Percentiles rank a stretch among this genome's conserved stretches.
These are phyloP conservation scores for Pleurotus cornucopiae DNA, from an alignment of 768 basidiomycete genomes.

Conservation along the genomic window DNA sequence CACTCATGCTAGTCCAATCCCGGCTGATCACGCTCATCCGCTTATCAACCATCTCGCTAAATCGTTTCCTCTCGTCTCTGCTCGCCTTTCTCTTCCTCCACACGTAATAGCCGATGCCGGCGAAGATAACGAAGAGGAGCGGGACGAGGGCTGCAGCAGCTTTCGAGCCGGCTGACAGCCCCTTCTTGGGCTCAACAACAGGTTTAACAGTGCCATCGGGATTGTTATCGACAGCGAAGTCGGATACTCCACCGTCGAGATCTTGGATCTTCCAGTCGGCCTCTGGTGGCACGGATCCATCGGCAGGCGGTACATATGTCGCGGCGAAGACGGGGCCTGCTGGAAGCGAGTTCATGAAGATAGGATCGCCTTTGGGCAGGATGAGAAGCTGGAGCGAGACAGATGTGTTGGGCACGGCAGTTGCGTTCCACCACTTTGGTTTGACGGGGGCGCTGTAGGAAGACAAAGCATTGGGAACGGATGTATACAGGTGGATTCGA, in stretches of 20 bases:
- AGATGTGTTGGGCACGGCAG: conserved; percentile 12
- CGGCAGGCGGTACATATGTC: conserved; percentile 44
- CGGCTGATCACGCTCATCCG: conserved; percentile 80
- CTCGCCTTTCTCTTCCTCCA: conserved; percentile 45
- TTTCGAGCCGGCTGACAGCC: conserved; percentile 41
- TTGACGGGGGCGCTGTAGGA: conserved; percentile 44
- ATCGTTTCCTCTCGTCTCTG: conserved; percentile 51
- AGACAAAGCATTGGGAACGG: conserved; percentile 44
- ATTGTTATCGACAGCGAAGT: conserved; percentile 34
- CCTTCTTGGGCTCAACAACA: conserved; percentile 8
- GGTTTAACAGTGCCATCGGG: conserved; percentile 20
- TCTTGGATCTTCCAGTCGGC: conserved; percentile 34
- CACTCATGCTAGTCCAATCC: conserved; percentile 73
- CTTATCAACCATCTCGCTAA: conserved; percentile 66
- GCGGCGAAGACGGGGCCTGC: conserved; percentile 70
- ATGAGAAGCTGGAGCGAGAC: conserved; percentile 57
- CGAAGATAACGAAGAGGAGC: conserved; percentile 49
- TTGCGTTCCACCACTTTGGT: conserved; percentile 60
- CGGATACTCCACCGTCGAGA: conserved; percentile 27
- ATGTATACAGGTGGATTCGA: conserved; percentile 55
- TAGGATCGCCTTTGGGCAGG: conserved; percentile 41
- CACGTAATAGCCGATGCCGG: conserved; percentile 46
- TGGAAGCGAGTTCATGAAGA: conserved; percentile 49
- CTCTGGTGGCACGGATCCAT: conserved; percentile 31
- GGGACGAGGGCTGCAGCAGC: conserved; percentile 67